Conservation (phyloP, 73 alveolate genomes). For the Blepharisma stoltei region DNA sequence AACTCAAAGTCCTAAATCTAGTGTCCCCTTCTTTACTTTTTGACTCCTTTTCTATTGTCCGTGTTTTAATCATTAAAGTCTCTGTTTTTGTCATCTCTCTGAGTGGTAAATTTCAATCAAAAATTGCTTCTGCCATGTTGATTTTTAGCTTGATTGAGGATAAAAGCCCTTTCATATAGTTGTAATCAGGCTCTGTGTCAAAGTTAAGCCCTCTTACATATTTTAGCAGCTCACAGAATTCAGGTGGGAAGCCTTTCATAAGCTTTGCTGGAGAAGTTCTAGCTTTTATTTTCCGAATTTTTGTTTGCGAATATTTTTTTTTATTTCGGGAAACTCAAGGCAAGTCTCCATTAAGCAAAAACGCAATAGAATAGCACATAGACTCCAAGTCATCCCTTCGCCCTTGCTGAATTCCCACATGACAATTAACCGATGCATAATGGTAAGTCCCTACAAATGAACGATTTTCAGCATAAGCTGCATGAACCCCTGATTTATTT, state of each 20-base stretch:
- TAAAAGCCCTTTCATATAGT: constrained; percentile 65
- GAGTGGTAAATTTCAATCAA: too few relatives aligned
- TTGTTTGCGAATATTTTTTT: constrained; percentile 71
- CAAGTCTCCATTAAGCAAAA: constrained; percentile 69
- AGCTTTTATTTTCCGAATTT: constrained; percentile 71
- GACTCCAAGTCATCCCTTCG: constrained; percentile 89
- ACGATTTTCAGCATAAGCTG: constrained; percentile 85
- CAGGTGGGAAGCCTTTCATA: constrained; percentile 77
- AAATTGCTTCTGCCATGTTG: too few relatives aligned
- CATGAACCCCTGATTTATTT: constrained; percentile 75
- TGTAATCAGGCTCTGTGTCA: constrained; percentile 77
- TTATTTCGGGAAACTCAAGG: constrained; percentile 75
- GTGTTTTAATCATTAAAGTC: too few relatives aligned
- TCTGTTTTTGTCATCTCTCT: too few relatives aligned
- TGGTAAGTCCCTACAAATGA: constrained; percentile 92
- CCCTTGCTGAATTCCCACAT: constrained; percentile 85
- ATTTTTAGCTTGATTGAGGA: background rate
- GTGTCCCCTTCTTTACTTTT: too few relatives aligned
- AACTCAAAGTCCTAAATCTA: too few relatives aligned
- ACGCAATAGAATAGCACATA: constrained; percentile 71
- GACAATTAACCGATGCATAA: constrained; percentile 90
- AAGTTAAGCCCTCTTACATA: constrained; percentile 70
- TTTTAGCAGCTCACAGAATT: constrained; percentile 63
- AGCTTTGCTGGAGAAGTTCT: constrained; percentile 63
- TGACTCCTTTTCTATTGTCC: too few relatives aligned